These are phyloP conservation scores for Phytophthora boehmeriae DNA, from an alignment of 352 stramenopile species.

Conservation along the genomic window DNA sequence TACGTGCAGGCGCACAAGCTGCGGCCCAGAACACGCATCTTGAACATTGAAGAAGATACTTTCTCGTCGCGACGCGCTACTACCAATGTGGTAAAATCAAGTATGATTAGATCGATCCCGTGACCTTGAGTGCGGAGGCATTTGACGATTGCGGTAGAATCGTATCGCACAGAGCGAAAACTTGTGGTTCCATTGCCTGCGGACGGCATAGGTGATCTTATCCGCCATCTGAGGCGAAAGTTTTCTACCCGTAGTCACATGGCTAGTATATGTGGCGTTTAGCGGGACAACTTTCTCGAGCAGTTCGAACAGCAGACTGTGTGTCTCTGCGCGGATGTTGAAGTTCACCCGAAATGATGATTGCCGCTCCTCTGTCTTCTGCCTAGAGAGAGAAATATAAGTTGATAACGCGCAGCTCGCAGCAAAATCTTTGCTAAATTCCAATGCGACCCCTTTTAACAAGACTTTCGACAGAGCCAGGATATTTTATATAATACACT, in stretches of 20 bases:
- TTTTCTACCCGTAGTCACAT: slow-evolving; percentile 8
- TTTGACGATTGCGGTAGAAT: not conserved
- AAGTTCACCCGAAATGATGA: not conserved
- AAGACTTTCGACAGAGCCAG: not conserved
- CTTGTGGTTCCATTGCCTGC: not conserved
- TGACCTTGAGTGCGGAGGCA: not conserved
- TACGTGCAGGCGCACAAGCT: not conserved
- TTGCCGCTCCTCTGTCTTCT: too few species aligned
- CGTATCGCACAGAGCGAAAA: slow-evolving; percentile 1
- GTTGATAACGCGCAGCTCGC: too few species aligned
- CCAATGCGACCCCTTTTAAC: too few species aligned
- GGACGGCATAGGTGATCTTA: slow-evolving; percentile 14
- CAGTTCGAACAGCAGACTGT: too few species aligned
- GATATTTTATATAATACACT: slow-evolving; percentile 31
- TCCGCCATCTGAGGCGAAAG: slow-evolving; percentile 2
- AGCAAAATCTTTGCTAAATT: too few species aligned
- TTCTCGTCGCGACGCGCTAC: not conserved
- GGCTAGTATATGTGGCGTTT: slow-evolving; percentile 4
- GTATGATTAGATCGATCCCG: slow-evolving; percentile 5
- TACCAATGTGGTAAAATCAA: slow-evolving; percentile 7
- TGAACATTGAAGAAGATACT: not conserved
- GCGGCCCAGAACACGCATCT: slow-evolving; percentile 7
- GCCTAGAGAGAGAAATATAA: too few species aligned
- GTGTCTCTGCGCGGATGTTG: not conserved
- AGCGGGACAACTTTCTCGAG: too few species aligned